Conservation (phyloP, 306 rosid genomes). For the Fragaria ananassa region DNA sequence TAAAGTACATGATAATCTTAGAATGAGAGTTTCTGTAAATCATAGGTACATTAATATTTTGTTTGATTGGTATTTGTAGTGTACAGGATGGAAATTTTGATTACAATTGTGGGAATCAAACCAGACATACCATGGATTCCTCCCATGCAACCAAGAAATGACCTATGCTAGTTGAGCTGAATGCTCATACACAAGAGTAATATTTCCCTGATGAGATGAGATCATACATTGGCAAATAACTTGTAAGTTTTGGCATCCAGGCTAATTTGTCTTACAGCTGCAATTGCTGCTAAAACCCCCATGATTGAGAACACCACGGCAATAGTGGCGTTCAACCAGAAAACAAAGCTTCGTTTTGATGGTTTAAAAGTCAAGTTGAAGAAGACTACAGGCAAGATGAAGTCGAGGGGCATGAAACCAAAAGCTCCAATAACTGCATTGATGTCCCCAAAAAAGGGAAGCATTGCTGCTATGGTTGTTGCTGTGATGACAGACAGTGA, state of each 20-base stretch:
- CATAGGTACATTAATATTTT: neutral
- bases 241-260: conserved; percentile 59
- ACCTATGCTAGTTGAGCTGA: neutral
- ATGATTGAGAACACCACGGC: conserved; percentile 50
- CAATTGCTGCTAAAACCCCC: conserved; percentile 59
- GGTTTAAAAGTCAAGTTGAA: too few species aligned
- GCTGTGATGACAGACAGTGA: conserved; percentile 43
- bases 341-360: conserved; percentile 28
- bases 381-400: too few species aligned
- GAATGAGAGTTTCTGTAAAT: neutral
- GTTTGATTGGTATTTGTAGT: neutral
- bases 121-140: neutral
- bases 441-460: conserved; percentile 77
- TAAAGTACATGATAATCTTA: neutral
- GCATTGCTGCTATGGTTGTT: conserved; percentile 65
- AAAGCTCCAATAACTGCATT: too few species aligned
- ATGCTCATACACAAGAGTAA: neutral
- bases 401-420: too few species aligned
- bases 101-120: neutral
- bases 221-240: conserved; percentile 65
- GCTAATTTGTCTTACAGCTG: conserved; percentile 70
- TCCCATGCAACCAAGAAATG: too few species aligned
- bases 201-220: neutral
- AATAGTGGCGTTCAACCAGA: conserved; percentile 52
- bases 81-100: neutral